Conservation (phyloP, 2,329 filamentous ascomycete genomes). For the Colletotrichum higginsianum region DNA sequence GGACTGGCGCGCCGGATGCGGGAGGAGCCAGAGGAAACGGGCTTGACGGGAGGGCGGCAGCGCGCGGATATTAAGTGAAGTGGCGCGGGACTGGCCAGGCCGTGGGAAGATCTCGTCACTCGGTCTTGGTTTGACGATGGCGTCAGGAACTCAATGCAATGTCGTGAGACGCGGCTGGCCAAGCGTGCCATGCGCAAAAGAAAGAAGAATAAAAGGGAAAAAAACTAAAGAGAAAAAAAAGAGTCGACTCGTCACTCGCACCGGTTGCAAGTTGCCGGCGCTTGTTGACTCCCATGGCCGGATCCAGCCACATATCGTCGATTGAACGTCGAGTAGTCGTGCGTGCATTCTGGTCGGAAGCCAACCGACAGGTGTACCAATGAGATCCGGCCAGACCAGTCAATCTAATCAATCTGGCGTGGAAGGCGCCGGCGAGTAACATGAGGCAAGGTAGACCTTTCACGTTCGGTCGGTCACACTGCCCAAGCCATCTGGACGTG, state of each 20-base stretch:
- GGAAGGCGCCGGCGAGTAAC: constrained; percentile 32
- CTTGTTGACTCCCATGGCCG: constrained; percentile 24
- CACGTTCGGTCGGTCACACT: constrained; percentile 28
- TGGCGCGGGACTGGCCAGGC: constrained; percentile 28
- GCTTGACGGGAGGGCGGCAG: constrained; percentile 27
- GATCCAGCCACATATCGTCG: constrained; percentile 22
- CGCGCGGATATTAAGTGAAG: constrained; percentile 12
- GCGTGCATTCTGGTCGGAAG: background rate
- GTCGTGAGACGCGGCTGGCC: constrained; percentile 25
- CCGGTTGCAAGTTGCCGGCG: constrained; percentile 10
- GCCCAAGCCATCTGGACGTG: constrained; percentile 13
- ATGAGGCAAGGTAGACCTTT: constrained; percentile 37
- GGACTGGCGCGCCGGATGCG: constrained; percentile 21
- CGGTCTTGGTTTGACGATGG: constrained; percentile 5
- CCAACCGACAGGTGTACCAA: constrained; percentile 23
- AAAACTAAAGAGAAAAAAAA: background rate
- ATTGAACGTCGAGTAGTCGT: constrained; percentile 1
- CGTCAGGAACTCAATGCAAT: constrained; percentile 25
- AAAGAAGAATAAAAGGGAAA: no score
- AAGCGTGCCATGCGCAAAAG: background rate
- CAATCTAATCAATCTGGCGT: constrained; percentile 43
- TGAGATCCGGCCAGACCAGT: constrained; percentile 7
- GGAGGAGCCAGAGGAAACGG: constrained; percentile 21
- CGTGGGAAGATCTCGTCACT: constrained; percentile 5
- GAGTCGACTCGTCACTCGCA: constrained; percentile 13